Percentiles rank a stretch among this genome's conserved stretches.
These are phyloP conservation scores for Glomus cerebriforme DNA, from an alignment of 192 early-diverging fungal species.

Conservation along the genomic window DNA sequence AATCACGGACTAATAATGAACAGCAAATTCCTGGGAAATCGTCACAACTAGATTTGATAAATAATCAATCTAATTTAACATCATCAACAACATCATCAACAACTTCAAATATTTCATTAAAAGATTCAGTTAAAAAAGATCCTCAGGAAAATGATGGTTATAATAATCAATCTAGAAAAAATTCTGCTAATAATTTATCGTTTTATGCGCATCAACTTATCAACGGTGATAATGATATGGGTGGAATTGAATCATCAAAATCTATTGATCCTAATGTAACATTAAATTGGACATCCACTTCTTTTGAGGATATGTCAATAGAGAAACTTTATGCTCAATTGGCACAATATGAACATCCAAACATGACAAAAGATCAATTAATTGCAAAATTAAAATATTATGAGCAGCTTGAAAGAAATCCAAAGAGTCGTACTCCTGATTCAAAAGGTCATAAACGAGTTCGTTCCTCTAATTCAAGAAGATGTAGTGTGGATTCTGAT, in stretches of 20 bases:
- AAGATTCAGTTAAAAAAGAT: too few species aligned
- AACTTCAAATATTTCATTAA: too few species aligned
- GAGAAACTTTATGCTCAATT: background rate
- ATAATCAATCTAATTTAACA: too few species aligned
- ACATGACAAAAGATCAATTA: slow-evolving; percentile 9
- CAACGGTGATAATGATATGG: background rate
- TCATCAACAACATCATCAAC: too few species aligned
- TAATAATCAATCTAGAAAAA: background rate
- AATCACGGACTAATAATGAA: too few species aligned
- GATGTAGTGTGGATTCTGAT: slow-evolving; percentile 9
- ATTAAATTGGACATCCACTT: background rate
- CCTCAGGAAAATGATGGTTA: too few species aligned
- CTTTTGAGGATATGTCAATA: slow-evolving; percentile 2
- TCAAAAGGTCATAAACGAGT: background rate
- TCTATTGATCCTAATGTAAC: background rate
- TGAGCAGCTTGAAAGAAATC: background rate
- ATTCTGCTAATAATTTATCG: background rate
- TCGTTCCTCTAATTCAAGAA: background rate
- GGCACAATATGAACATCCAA: background rate
- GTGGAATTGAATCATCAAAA: slow-evolving; percentile 15
- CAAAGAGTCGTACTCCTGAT: background rate
- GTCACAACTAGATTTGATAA: too few species aligned
- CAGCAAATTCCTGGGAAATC: too few species aligned
- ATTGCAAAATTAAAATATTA: background rate
- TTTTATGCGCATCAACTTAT: background rate